phyloP scores from a whole-genome alignment of 1,139 yeast genomes.

The Geotrichum klebahnii region DNA sequence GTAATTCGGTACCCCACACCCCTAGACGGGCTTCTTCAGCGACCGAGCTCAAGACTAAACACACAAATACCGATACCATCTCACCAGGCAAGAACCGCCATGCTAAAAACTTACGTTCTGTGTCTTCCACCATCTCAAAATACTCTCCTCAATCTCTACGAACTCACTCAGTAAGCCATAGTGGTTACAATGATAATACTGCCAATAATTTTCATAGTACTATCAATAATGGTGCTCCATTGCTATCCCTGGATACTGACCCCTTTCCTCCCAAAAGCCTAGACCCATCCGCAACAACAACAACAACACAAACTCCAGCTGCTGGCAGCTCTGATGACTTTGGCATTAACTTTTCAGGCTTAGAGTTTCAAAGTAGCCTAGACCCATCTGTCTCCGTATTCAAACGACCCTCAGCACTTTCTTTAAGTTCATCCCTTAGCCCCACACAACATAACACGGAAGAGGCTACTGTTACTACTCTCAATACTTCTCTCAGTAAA shows the following conservation, averaged over 20 bases:
- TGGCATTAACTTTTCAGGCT: background rate
- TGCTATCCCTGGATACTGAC: background rate
- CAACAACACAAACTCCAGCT: background rate
- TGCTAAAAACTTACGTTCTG: background rate
- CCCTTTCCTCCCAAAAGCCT: background rate
- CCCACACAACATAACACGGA: background rate
- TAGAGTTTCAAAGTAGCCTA: constrained; percentile 3
- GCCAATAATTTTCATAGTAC: too few relatives aligned
- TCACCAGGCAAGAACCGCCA: background rate
- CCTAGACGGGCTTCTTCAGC: constrained; percentile 5
- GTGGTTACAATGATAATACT: background rate
- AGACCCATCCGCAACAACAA: background rate
- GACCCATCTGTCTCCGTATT: constrained; percentile 2
- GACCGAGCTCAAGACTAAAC: background rate
- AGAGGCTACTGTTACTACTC: background rate
- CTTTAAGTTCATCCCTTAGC: too few relatives aligned
- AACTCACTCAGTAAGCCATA: too few relatives aligned
- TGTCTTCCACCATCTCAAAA: background rate
- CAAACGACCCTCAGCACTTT: background rate
- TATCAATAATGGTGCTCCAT: too few relatives aligned
- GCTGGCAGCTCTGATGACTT: background rate
- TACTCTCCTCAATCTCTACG: too few relatives aligned
- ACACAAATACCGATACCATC: background rate
- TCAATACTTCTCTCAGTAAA: background rate
- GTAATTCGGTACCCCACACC: background rate